phyloP scores from a whole-genome alignment of 2,329 filamentous ascomycete species.

The Epicoccum nigrum region DNA sequence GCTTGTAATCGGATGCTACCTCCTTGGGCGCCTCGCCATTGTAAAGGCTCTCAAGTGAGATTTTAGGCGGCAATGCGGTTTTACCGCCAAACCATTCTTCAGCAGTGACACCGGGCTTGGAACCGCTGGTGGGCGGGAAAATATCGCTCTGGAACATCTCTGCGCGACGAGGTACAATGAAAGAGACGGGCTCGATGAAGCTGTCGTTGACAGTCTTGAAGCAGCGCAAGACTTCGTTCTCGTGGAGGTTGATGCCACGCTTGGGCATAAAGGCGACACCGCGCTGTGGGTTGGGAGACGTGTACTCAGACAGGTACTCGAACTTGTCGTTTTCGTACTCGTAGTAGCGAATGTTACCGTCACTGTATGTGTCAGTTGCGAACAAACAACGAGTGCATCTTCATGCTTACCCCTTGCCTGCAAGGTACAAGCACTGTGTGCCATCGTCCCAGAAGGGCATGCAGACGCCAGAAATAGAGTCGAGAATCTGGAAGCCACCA shows the following conservation, averaged over 20 bases:
- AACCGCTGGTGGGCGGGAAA: constrained; percentile 82
- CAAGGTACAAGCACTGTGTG: constrained; percentile 92
- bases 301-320: constrained; percentile 95
- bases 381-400: not conserved
- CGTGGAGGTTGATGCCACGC: constrained; percentile 92
- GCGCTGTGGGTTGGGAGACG: constrained; percentile 92
- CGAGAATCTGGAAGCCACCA: constrained; percentile 86
- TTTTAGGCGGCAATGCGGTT: constrained; percentile 83
- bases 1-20: constrained; percentile 72
- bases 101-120: constrained; percentile 79
- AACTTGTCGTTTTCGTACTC: constrained; percentile 99
- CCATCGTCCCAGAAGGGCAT: constrained; percentile 99
- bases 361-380: constrained; percentile 59
- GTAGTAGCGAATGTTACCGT: constrained; percentile 98
- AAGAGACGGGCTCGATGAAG: constrained; percentile 96
- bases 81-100: constrained; percentile 88
- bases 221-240: constrained; percentile 88
- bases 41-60: constrained; percentile 90
- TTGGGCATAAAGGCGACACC: constrained; percentile 94
- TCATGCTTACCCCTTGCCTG: constrained; percentile 84
- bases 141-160: constrained; percentile 98
- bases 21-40: constrained; percentile 82
- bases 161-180: constrained; percentile 91
- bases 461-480: constrained; percentile 96
- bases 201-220: constrained; percentile 96